Base-by-base conservation (phyloP, 129 eudicot genomes). In the Chrysanthemum seticuspe region DNA sequence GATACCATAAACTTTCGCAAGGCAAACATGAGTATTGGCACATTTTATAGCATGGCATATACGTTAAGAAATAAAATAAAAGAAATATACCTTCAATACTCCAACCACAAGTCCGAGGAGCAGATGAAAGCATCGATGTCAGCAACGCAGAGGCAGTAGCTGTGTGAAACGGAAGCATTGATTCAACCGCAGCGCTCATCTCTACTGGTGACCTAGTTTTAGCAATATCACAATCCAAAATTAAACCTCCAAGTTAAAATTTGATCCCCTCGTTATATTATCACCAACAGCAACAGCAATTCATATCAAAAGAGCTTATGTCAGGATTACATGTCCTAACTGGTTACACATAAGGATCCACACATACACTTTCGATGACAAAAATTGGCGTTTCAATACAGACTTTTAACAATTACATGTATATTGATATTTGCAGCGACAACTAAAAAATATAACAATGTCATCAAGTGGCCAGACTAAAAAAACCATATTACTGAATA, bases 141-240 rank as follows among this genome's bases (percentile, higher is more conserved):
- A 92, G 92, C 86, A 92, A 80, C 7, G 98, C 98, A 19, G 96
- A 89, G 21, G 98, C 95, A 44, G 96, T 92, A 13, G 96, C 96
- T 25, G 92, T 85, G 83, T 92, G 95, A 71, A 77, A 89, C 0
- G 98, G 96, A 44, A 82, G 78, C 92, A 89, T 73, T 18, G 98
- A 83, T 53, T 85, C 83, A 29, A 82, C 76, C n/a, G 78, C 83
- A 71, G 84, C 62, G 48, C 95, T 83, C 95, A 87, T 57, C 76
- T 89, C 98, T 50, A 87, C 96, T 2, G 96, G 95, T 13, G 91
- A 87, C 86, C 97, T 92, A 73, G 2, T 68, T 74, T 16, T 23
- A 19, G 29, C 15, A 29, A 64, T 21, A 62, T 51, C 15, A 40
- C 61, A 78, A 36, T 27, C 16, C 61, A 54, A 53, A 27, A 31